A percentile compares a stretch with the other conserved stretches of the same genome.
Conservation (phyloP, 2,329 filamentous ascomycete species). For the Aspergillus sp. region DNA sequence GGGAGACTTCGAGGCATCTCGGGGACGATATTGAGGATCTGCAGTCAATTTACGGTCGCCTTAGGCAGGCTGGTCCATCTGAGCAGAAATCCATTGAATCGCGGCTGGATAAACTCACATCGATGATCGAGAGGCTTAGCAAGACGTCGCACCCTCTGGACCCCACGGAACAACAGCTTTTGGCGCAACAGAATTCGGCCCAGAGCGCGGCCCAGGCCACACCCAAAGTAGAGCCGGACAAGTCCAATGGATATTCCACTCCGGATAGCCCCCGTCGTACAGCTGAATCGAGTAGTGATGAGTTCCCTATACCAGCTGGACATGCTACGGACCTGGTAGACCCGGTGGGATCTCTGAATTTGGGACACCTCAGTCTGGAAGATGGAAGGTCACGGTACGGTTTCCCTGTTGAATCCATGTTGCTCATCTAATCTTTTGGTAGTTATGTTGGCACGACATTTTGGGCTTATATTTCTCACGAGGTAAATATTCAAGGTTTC, state of each 20-base stretch:
- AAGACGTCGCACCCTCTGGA: slow-evolving; percentile 32
- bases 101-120: slow-evolving; percentile 45
- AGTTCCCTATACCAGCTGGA: slow-evolving; percentile 44
- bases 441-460: slow-evolving; percentile 49
- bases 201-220: slow-evolving; percentile 20
- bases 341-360: slow-evolving; percentile 41
- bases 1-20: slow-evolving; percentile 27
- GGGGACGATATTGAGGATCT: slow-evolving; percentile 35
- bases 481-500: slow-evolving; percentile 27
- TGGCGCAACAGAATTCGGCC: slow-evolving; percentile 17
- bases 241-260: slow-evolving; percentile 21
- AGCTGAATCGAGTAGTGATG: slow-evolving; percentile 38
- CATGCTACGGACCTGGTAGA: slow-evolving; percentile 44
- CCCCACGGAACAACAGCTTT: slow-evolving; percentile 21
- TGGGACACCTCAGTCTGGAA: slow-evolving; percentile 45
- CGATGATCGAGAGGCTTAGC: slow-evolving; percentile 46
- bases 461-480: slow-evolving; percentile 47
- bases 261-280: slow-evolving; percentile 34
- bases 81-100: slow-evolving; percentile 42
- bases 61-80: slow-evolving; percentile 26
- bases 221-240: slow-evolving; percentile 20
- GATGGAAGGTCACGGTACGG: slow-evolving; percentile 46
- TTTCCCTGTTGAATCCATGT: background rate
- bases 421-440: background rate
- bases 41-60: slow-evolving; percentile 31